Conservation (phyloP, 768 basidiomycete species). For the Tulasnella sp. region DNA sequence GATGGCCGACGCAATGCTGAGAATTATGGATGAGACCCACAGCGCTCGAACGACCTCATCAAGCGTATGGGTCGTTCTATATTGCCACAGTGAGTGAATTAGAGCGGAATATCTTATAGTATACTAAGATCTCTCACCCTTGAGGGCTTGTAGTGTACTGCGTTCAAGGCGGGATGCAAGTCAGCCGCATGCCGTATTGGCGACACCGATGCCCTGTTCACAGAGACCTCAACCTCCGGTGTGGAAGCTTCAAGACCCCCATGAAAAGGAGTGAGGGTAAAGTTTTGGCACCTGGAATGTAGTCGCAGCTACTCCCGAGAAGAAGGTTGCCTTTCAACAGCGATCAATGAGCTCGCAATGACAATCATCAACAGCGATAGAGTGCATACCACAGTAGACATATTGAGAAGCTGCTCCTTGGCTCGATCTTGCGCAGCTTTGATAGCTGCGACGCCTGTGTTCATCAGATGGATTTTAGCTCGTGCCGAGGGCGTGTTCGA, state of each 20-base stretch:
- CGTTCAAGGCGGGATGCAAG: background rate
- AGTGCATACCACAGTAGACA: slow-evolving; percentile 7
- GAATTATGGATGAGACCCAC: slow-evolving; percentile 14
- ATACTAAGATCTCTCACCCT: background rate
- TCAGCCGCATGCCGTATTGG: background rate
- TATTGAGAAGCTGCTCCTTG: slow-evolving; percentile 1
- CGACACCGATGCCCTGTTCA: too few relatives aligned
- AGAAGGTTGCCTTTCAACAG: background rate
- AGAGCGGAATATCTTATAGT: background rate
- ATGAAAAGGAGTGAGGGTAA: background rate
- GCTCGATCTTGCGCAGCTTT: slow-evolving; percentile 24
- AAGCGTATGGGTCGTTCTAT: too few relatives aligned
- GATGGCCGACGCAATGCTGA: slow-evolving; percentile 13
- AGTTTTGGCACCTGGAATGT: background rate
- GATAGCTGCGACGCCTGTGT: slow-evolving; percentile 61
- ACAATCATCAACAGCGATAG: background rate
- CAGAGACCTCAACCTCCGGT: too few relatives aligned
- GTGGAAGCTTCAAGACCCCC: background rate
- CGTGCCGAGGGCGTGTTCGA: too few relatives aligned
- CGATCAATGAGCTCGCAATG: too few relatives aligned
- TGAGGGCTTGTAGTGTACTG: background rate
- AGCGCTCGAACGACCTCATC: slow-evolving; percentile 9
- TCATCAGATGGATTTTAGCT: background rate
- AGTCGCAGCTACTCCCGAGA: background rate
- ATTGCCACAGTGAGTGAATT: background rate